Base-by-base conservation (phyloP, 2,329 filamentous ascomycete species). In the Colletotrichum higginsianum region DNA sequence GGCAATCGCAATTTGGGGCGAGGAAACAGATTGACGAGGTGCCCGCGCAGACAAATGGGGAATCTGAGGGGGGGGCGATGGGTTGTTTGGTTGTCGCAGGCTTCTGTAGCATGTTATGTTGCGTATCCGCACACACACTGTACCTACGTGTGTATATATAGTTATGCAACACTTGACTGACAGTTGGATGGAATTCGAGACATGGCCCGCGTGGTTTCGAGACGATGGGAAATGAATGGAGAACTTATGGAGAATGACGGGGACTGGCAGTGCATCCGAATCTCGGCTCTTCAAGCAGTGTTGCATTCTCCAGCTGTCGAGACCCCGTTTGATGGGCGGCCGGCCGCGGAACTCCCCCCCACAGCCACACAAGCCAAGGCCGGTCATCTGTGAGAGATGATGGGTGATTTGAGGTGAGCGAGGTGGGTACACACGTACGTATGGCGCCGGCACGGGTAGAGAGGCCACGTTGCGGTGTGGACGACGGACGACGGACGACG, bases 331-430 rank as follows among this genome's bases (percentile, higher is more conserved):
- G 30, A 35, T 35, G 30, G 2, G 8, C 30, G 26, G 26, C 26
- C 26, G 26, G 26, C 26, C 30, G 30, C 30, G 8, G 30, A 40
- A 6, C 11, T 18, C 18, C 21, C 21, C 42, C 1, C 57, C 44
- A 49, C 58, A 40, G 44, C 30, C 46, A 61, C 35, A 18, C 5
- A 23, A 38, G 23, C 52, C 66, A 68, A 58, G 23, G 56, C 47
- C 46, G 52, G 21, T 57, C 52, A 57, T 57, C 62, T 56, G 47
- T 42, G 47, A 47, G 57, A 56, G 47, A 53, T 61, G 56, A 55
- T 16, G 40, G 35, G 64, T 57, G 53, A 40, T 57, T n/a, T 21
- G 44, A 35, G 26, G 40, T 55, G 58, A 44, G 16, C 40, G 53
- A 16, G 16, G 42, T 63, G 49, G 30, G 49, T 58, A 40, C 26